These are phyloP conservation scores for Claviceps pusilla DNA, from an alignment of 2,329 filamentous ascomycete genomes.

Conservation along the genomic window DNA sequence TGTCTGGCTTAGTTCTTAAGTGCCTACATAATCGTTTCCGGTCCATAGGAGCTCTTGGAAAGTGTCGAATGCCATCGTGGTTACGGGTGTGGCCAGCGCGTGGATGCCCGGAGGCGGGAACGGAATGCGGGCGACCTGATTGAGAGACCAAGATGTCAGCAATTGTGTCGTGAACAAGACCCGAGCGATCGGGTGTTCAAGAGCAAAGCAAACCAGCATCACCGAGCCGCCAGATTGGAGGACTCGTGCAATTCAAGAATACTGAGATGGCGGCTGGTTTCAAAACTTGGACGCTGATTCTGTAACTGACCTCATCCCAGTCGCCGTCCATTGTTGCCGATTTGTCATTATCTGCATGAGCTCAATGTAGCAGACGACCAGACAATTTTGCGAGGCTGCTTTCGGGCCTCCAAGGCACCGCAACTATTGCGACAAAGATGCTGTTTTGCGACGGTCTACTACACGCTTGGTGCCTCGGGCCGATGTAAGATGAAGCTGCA, in stretches of 20 bases:
- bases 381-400: background rate
- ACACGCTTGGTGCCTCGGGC: background rate
- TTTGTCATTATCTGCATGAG: constrained; percentile 21
- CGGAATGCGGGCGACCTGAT: constrained; percentile 62
- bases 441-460: constrained; percentile 1
- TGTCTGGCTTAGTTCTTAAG: constrained; percentile 15
- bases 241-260: background rate
- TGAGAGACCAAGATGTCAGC: constrained; percentile 4
- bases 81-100: constrained; percentile 54
- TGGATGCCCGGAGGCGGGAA: constrained; percentile 64
- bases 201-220: background rate
- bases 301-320: constrained; percentile 44
- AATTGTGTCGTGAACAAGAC: background rate
- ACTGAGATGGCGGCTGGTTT: background rate
- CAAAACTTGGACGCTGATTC: constrained; percentile 10
- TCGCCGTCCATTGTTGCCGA: constrained; percentile 46
- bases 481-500: background rate
- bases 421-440: constrained; percentile 1
- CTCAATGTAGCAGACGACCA: constrained; percentile 16
- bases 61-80: constrained; percentile 77
- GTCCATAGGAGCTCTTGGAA: constrained; percentile 83
- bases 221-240: background rate
- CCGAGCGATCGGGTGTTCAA: background rate
- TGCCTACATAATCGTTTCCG: constrained; percentile 67
- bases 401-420: constrained; percentile 4